Evolutionary conservation across 2,329 filamentous ascomycete species (phyloP).

Genomic region (Davidsoniella australis): DNA sequence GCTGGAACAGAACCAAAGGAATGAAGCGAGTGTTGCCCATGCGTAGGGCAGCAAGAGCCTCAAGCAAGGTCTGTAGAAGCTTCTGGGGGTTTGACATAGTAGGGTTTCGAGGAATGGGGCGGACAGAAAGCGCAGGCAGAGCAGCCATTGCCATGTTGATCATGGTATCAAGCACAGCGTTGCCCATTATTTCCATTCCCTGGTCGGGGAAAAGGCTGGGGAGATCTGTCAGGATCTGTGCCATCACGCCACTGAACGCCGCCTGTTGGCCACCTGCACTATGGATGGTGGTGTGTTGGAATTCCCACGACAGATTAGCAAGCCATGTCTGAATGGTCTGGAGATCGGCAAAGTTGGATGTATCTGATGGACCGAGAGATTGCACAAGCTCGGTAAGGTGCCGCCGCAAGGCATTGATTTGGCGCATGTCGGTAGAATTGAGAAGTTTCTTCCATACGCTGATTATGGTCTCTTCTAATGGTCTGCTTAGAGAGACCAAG

Average conservation of each 20-base stretch:
- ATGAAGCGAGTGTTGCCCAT: conserved; percentile 61
- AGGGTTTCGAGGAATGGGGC: conserved; percentile 40
- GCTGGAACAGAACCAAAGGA: conserved; percentile 59
- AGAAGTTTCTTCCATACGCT: conserved; percentile 39
- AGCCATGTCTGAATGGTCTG: conserved; percentile 46
- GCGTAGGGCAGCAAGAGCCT: conserved; percentile 52
- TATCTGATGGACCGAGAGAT: conserved; percentile 20
- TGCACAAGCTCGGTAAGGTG: conserved; percentile 8
- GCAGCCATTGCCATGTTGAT: conserved; percentile 49
- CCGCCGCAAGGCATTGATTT: conserved; percentile 38
- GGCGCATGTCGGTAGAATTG: conserved; percentile 45
- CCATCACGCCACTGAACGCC: conserved; percentile 10
- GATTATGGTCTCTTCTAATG: conserved; percentile 34
- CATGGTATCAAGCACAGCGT: conserved; percentile 49
- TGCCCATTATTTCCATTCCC: conserved; percentile 57
- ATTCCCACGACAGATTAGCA: conserved; percentile 42
- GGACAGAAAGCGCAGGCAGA: conserved; percentile 35
- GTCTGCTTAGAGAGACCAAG: conserved; percentile 45
- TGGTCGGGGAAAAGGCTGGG: conserved; percentile 55
- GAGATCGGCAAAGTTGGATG: conserved; percentile 25
- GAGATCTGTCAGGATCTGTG: conserved; percentile 38
- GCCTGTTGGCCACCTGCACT: conserved; percentile 7
- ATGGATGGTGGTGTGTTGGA: conserved; percentile 9
- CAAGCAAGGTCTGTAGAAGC: conserved; percentile 52
- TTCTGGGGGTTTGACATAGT: conserved; percentile 47